Evolutionary conservation across 2,329 filamentous ascomycete genomes (phyloP).

Genomic region (Calonectria crousiana): DNA sequence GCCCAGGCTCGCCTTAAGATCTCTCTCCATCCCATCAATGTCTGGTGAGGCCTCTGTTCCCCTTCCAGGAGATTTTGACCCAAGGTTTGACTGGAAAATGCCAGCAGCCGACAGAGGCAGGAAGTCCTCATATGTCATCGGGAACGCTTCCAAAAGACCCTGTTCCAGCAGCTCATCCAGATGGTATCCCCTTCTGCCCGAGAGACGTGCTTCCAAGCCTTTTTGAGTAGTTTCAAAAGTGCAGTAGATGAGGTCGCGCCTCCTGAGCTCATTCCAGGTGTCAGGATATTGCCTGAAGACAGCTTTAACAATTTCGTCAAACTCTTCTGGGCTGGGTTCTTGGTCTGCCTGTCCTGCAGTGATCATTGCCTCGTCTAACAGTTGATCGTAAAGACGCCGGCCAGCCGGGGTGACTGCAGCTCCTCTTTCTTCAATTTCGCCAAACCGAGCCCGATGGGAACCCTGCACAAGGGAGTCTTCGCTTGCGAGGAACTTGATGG

Average conservation of each 20-base stretch:
- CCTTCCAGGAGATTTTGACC: slow-evolving; percentile 13
- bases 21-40: slow-evolving; percentile 26
- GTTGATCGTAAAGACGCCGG: slow-evolving; percentile 57
- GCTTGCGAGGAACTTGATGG: slow-evolving; percentile 55
- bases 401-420: slow-evolving; percentile 60
- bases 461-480: slow-evolving; percentile 42
- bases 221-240: slow-evolving; percentile 42
- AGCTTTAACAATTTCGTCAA: slow-evolving; percentile 38
- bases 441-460: slow-evolving; percentile 62
- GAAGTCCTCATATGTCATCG: slow-evolving; percentile 66
- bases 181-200: neutral
- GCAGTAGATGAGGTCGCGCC: slow-evolving; percentile 53
- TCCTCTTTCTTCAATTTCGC: slow-evolving; percentile 65
- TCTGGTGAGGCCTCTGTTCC: slow-evolving; percentile 18
- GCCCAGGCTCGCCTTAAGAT: slow-evolving; percentile 12
- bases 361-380: slow-evolving; percentile 49
- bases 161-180: slow-evolving; percentile 49
- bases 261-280: slow-evolving; percentile 50
- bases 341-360: neutral
- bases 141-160: slow-evolving; percentile 51
- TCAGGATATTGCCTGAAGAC: slow-evolving; percentile 56
- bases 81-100: slow-evolving; percentile 60
- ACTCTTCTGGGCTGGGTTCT: slow-evolving; percentile 17
- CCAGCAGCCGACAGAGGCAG: slow-evolving; percentile 63
- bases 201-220: neutral